These are phyloP conservation scores for Achaetomium macrosporum DNA, from an alignment of 2,329 filamentous ascomycete species.

Conservation along the genomic window DNA sequence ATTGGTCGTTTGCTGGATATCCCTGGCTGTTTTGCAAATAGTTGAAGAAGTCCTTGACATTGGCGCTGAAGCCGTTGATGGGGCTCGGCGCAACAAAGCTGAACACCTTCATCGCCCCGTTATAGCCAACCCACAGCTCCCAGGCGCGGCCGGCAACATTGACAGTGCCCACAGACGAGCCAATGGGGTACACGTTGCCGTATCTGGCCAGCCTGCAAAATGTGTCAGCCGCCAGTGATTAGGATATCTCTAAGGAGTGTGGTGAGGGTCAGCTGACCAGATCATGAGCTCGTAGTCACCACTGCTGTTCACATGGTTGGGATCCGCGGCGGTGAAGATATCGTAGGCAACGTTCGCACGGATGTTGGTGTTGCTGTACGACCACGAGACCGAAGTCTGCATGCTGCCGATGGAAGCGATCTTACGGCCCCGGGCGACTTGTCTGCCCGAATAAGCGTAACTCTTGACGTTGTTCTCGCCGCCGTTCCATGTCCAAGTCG, in stretches of 20 bases:
- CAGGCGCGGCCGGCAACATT: slow-evolving; percentile 45
- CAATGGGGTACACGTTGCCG: slow-evolving; percentile 50
- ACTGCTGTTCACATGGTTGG: slow-evolving; percentile 29
- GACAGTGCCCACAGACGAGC: slow-evolving; percentile 44
- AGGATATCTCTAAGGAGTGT: no score
- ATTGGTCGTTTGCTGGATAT: slow-evolving; percentile 16
- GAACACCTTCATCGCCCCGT: slow-evolving; percentile 50
- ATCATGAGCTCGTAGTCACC: slow-evolving; percentile 60
- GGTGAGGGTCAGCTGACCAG: slow-evolving; percentile 40
- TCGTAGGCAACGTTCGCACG: slow-evolving; percentile 58
- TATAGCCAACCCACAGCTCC: slow-evolving; percentile 49
- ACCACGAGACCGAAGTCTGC: slow-evolving; percentile 32
- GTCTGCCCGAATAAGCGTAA: slow-evolving; percentile 37
- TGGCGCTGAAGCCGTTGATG: neutral
- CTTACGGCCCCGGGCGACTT: slow-evolving; percentile 27
- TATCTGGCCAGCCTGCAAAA: slow-evolving; percentile 45
- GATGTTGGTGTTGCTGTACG: slow-evolving; percentile 44
- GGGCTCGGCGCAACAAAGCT: slow-evolving; percentile 37
- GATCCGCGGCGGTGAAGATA: slow-evolving; percentile 49
- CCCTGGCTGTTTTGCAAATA: slow-evolving; percentile 42
- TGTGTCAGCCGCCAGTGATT: no score
- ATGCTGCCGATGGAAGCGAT: slow-evolving; percentile 32
- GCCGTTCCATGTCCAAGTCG: slow-evolving; percentile 39
- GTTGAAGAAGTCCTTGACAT: slow-evolving; percentile 47
- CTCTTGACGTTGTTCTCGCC: slow-evolving; percentile 38